Conservation (phyloP, 2,329 filamentous ascomycete species). For the Passalora sequoiae region DNA sequence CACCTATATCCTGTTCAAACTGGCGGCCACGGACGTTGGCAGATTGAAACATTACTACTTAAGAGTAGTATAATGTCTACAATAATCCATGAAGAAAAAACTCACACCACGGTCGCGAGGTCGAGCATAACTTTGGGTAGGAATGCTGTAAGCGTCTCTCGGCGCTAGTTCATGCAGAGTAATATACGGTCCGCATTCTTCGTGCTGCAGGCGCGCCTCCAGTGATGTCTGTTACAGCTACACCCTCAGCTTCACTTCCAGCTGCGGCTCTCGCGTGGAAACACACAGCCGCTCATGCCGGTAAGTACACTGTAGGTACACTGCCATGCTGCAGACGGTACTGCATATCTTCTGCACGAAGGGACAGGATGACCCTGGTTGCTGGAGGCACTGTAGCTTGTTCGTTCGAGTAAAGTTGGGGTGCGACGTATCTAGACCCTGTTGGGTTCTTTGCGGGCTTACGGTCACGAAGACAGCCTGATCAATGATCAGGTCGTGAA, state of each 20-base stretch:
- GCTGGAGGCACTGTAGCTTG: not conserved
- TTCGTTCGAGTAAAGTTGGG: not conserved
- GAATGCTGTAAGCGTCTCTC: not conserved
- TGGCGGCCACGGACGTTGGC: too few species aligned
- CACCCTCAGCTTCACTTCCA: slow-evolving; percentile 1
- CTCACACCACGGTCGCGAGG: too few species aligned
- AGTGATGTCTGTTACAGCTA: not conserved
- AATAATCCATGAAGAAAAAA: too few species aligned
- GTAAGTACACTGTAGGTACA: not conserved
- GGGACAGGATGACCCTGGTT: not conserved
- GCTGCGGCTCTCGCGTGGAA: not conserved
- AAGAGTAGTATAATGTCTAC: too few species aligned
- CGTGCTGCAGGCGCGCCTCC: not conserved
- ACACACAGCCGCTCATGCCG: not conserved
- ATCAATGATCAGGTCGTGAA: too few species aligned
- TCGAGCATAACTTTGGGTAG: not conserved
- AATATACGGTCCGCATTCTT: not conserved
- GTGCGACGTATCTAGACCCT: not conserved
- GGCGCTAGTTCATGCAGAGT: not conserved
- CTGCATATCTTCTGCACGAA: not conserved
- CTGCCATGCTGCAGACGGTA: not conserved
- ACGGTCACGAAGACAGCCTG: too few species aligned
- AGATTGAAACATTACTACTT: too few species aligned
- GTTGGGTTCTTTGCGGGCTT: too few species aligned
- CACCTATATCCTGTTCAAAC: slow-evolving; percentile 1